Evolutionary conservation across 805 yeast species (phyloP), one percentile per base, ranked within the genome.

Genomic region (Zygosaccharomyces gambellarensis): DNA sequence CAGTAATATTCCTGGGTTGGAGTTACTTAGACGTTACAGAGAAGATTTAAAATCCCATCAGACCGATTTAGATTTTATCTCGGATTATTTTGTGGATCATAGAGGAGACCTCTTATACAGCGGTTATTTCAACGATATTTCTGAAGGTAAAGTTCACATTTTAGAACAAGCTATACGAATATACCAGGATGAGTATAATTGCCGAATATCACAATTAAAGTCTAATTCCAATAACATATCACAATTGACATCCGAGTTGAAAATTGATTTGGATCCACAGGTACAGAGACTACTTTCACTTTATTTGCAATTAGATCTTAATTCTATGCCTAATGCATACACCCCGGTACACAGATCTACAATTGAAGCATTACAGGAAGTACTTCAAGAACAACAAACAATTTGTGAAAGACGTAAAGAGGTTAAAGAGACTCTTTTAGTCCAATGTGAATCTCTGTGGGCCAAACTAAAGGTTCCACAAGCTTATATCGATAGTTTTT

Each of bases 391-490:
- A 10, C 57, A 45, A 42, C 45, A 53, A 43, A 17, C 57, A 56
- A 39, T 65, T 70, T 38, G 65, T 57, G 46, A 68, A 57, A 42
- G 70, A 65, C 44, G 75, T 69, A 53, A 63, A 60, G 60, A 73
- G 71, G 55, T 65, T 60, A 48, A 59, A 60, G 32, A 49, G 19
- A 17, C 55, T 8, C 65, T 70, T 29, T 51, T 69, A 5, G 51
- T 60, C 2, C 71, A 75, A 14, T 82, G 87, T 57, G 58, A 65
- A 11, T 58, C 58, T 5, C 65, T 85, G 29, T 85, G 90, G 90
- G 61, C 56, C 1, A 81, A 77, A 56, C 69, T 85, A 5, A 76
- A 76, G 11, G 81, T 82, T 52, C 74, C 74, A 27, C 55, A 66
- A 6, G 63, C 68, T 0, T 69, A 71, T 46, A 60, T 71, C n/a